A percentile compares a stretch with the other conserved stretches of the same genome.
Evolutionary conservation across 352 stramenopile species (phyloP).

Genomic region (Phytophthora citrophthora): DNA sequence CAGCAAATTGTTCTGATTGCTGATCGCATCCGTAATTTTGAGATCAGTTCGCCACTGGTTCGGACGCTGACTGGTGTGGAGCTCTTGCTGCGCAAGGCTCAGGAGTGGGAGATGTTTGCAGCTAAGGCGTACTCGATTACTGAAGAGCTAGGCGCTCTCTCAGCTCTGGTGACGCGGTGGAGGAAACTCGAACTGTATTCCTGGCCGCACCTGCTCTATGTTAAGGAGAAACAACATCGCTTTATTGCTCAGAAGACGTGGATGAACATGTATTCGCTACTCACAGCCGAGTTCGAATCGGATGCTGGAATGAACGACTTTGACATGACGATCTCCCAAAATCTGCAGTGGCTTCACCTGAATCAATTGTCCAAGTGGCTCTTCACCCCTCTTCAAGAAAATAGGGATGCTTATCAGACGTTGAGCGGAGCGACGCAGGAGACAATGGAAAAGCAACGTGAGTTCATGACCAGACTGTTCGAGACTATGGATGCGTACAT

Average conservation of each 20-base stretch:
- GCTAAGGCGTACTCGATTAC: conserved; percentile 92
- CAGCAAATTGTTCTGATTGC: conserved; percentile 94
- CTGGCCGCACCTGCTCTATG: conserved; percentile 95
- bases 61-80: conserved; percentile 96
- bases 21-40: conserved; percentile 88
- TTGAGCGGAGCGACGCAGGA: conserved; percentile 29
- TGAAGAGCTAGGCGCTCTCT: conserved; percentile 92
- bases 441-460: conserved; percentile 49
- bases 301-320: conserved; percentile 35
- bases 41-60: conserved; percentile 83
- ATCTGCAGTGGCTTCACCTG: conserved; percentile 71
- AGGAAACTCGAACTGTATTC: conserved; percentile 98
- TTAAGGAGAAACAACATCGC: conserved; percentile 86
- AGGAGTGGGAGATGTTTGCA: conserved; percentile 99
- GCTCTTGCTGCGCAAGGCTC: conserved; percentile 95
- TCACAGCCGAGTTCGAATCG: conserved; percentile 80
- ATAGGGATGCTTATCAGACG: conserved; percentile 11
- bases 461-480: conserved; percentile 86
- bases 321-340: conserved; percentile 22
- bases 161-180: conserved; percentile 96
- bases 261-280: conserved; percentile 89
- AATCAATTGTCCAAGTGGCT: conserved; percentile 71
- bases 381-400: conserved; percentile 45
- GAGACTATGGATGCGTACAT: conserved; percentile 93
- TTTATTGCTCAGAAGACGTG: conserved; percentile 82